Percentiles rank a stretch among this genome's conserved stretches.
phyloP scores from a whole-genome alignment of 2,329 filamentous ascomycete genomes.

The Hirsutella minnesotensis region DNA sequence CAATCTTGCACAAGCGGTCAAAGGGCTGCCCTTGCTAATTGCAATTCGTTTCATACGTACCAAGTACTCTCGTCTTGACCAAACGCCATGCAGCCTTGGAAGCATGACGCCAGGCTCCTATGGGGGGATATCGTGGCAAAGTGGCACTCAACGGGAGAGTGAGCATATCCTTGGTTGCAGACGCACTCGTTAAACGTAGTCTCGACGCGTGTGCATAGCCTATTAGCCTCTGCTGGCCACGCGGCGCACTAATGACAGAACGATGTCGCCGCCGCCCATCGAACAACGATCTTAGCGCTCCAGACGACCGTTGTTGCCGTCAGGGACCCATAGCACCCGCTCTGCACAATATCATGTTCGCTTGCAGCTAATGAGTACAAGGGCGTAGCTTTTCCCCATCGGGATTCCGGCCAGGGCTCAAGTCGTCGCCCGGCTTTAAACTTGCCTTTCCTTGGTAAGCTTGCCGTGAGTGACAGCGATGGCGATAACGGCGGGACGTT shows the following conservation, averaged over 20 bases:
- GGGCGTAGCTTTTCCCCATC: too few relatives aligned
- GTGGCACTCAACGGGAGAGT: background rate
- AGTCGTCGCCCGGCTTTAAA: too few relatives aligned
- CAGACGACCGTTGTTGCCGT: background rate
- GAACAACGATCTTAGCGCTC: background rate
- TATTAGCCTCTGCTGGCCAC: background rate
- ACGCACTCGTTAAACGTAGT: background rate
- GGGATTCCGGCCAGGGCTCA: too few relatives aligned
- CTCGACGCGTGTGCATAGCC: constrained; percentile 1
- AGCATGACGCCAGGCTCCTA: background rate
- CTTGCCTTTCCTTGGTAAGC: background rate
- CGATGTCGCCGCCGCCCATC: background rate
- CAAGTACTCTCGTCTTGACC: too few relatives aligned
- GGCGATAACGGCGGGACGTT: background rate
- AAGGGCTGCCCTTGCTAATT: background rate
- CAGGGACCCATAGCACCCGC: too few relatives aligned
- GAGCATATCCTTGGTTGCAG: background rate
- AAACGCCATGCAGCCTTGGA: background rate
- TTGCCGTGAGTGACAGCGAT: background rate
- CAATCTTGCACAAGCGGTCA: background rate
- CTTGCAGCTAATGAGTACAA: too few relatives aligned
- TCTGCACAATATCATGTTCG: too few relatives aligned
- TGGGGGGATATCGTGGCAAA: background rate
- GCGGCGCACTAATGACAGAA: background rate
- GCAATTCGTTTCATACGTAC: background rate